Evolutionary conservation across 1,284 basidiomycete genomes (phyloP).

Genomic region (Fomitopsis betulina): DNA sequence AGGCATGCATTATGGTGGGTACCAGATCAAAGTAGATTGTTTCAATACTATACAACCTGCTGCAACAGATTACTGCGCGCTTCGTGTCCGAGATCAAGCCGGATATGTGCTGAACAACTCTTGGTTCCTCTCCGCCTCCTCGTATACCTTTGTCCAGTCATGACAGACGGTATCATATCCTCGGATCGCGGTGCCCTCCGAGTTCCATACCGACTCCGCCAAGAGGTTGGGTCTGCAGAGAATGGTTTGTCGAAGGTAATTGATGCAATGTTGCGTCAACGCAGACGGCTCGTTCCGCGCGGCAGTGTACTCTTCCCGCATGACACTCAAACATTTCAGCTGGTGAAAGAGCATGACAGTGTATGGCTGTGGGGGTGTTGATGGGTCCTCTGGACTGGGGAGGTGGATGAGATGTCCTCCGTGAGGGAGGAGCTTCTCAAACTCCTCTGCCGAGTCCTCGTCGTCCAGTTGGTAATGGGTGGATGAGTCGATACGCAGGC

Average conservation of each 20-base stretch:
- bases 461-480: slow-evolving; percentile 7
- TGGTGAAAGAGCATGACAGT: slow-evolving; percentile 20
- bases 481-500: too few relatives aligned
- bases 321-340: slow-evolving; percentile 17
- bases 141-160: slow-evolving; percentile 14
- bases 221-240: slow-evolving; percentile 13
- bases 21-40: too few relatives aligned
- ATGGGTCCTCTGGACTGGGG: background rate
- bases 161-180: slow-evolving; percentile 6
- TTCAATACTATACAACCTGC: too few relatives aligned
- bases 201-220: slow-evolving; percentile 10
- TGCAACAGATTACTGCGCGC: too few relatives aligned
- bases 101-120: background rate
- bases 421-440: slow-evolving; percentile 12
- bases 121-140: slow-evolving; percentile 12
- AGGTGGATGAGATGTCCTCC: slow-evolving; percentile 14
- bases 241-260: slow-evolving; percentile 17
- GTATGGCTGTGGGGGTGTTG: slow-evolving; percentile 5
- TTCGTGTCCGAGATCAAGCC: too few relatives aligned
- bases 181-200: slow-evolving; percentile 5
- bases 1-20: too few relatives aligned
- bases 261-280: slow-evolving; percentile 18
- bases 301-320: slow-evolving; percentile 13
- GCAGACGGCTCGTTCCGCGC: slow-evolving; percentile 5
- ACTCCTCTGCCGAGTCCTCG: slow-evolving; percentile 2